Evolutionary conservation across 371 early-diverging fungal species (phyloP).

Genomic region (Mucor mucedo): DNA sequence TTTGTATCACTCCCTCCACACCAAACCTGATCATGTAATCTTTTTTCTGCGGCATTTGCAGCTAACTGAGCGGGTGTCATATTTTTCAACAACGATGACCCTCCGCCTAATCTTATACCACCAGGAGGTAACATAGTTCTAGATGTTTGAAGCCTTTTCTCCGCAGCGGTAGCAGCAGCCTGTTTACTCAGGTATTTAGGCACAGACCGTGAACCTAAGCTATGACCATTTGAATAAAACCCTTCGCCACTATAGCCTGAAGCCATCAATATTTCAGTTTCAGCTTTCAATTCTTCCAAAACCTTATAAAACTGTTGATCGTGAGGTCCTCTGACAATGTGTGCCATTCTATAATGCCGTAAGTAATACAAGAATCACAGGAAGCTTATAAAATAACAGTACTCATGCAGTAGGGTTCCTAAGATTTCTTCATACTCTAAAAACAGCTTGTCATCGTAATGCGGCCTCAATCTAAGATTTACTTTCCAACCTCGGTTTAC

Average conservation of each 20-base stretch:
- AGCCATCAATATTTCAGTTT: constrained; percentile 53
- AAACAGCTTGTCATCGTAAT: constrained; percentile 52
- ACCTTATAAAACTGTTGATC: constrained; percentile 65
- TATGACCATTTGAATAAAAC: constrained; percentile 50
- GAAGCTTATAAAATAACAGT: constrained; percentile 1
- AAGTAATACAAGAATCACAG: background rate
- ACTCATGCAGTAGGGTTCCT: constrained; percentile 75
- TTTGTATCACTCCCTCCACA: constrained; percentile 52
- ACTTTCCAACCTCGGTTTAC: constrained; percentile 63
- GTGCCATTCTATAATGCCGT: constrained; percentile 48
- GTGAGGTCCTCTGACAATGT: constrained; percentile 69
- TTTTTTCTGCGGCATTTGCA: constrained; percentile 60
- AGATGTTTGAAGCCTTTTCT: constrained; percentile 42
- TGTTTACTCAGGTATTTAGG: constrained; percentile 18
- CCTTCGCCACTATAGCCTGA: constrained; percentile 59
- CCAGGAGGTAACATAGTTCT: constrained; percentile 57
- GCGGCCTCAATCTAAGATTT: constrained; percentile 60
- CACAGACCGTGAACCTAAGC: constrained; percentile 37
- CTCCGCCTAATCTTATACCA: constrained; percentile 56
- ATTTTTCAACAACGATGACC: constrained; percentile 6
- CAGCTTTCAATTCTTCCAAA: constrained; percentile 57
- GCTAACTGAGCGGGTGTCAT: constrained; percentile 47
- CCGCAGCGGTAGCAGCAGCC: constrained; percentile 56
- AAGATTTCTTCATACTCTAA: constrained; percentile 60
- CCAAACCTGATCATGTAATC: constrained; percentile 57